These are phyloP conservation scores for Hypoxylon lienhwacheense DNA, from an alignment of 495 filamentous ascomycete species.

Conservation along the genomic window DNA sequence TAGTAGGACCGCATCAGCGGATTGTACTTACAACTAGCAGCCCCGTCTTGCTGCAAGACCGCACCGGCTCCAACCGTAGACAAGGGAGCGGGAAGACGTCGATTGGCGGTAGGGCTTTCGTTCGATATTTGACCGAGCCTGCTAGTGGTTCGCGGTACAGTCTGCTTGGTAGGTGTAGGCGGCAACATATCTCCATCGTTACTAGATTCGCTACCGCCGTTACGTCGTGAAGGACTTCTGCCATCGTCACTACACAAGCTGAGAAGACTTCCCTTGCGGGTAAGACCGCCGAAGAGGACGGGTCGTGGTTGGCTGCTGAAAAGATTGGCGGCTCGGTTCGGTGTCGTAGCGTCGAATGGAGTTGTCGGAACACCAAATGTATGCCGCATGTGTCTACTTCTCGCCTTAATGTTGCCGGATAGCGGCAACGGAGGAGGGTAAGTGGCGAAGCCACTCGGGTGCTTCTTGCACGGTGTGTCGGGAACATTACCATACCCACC, in stretches of 20 bases:
- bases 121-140: constrained; percentile 33
- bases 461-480: constrained; percentile 93
- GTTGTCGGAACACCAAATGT: constrained; percentile 55
- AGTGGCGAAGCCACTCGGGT: constrained; percentile 64
- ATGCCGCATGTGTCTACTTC: constrained; percentile 46
- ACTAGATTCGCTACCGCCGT: constrained; percentile 57
- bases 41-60: constrained; percentile 21
- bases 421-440: constrained; percentile 56
- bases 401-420: constrained; percentile 53
- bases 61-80: constrained; percentile 31
- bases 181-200: constrained; percentile 75
- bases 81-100: constrained; percentile 33
- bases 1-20: constrained; percentile 28
- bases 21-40: constrained; percentile 49
- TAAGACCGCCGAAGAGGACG: constrained; percentile 43
- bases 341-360: constrained; percentile 52
- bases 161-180: constrained; percentile 84
- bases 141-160: constrained; percentile 22
- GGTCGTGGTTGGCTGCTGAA: constrained; percentile 36
- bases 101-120: constrained; percentile 37
- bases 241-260: constrained; percentile 76
- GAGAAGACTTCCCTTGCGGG: constrained; percentile 70
- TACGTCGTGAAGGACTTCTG: constrained; percentile 52
- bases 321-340: constrained; percentile 21
- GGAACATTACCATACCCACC: constrained; percentile 60